phyloP scores from a whole-genome alignment of 1,284 basidiomycete species.

The Leccinum huronense region DNA sequence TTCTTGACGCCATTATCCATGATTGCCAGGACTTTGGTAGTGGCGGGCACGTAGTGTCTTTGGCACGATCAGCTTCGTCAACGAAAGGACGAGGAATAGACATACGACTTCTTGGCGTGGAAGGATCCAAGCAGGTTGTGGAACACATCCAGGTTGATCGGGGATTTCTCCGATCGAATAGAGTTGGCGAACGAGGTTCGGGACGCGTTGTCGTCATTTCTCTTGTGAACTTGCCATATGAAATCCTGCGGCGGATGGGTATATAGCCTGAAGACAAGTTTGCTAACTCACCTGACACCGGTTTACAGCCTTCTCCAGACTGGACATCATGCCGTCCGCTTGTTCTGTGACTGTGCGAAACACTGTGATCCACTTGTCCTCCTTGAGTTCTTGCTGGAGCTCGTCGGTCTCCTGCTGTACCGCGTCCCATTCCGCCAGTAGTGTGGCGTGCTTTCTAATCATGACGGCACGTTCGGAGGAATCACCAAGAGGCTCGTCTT shows the following conservation, averaged over 20 bases:
- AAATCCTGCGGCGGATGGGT: constrained; percentile 57
- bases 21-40: constrained; percentile 88
- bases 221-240: constrained; percentile 72
- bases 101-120: constrained; percentile 83
- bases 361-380: constrained; percentile 95
- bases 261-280: not conserved
- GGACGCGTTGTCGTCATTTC: constrained; percentile 49
- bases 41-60: constrained; percentile 89
- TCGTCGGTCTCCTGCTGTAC: constrained; percentile 80
- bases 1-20: constrained; percentile 91
- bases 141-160: constrained; percentile 60
- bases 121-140: constrained; percentile 67
- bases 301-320: constrained; percentile 86
- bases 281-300: constrained; percentile 68
- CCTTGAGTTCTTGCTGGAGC: constrained; percentile 86
- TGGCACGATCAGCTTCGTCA: constrained; percentile 15
- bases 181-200: constrained; percentile 46
- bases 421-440: constrained; percentile 75
- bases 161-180: constrained; percentile 51
- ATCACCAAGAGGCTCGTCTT: constrained; percentile 43
- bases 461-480: constrained; percentile 52
- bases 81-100: constrained; percentile 3
- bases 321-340: constrained; percentile 95
- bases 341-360: constrained; percentile 91
- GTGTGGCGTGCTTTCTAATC: constrained; percentile 66